phyloP scores from a whole-genome alignment of 2,329 filamentous ascomycete species.

The Laburnicola sp. region DNA sequence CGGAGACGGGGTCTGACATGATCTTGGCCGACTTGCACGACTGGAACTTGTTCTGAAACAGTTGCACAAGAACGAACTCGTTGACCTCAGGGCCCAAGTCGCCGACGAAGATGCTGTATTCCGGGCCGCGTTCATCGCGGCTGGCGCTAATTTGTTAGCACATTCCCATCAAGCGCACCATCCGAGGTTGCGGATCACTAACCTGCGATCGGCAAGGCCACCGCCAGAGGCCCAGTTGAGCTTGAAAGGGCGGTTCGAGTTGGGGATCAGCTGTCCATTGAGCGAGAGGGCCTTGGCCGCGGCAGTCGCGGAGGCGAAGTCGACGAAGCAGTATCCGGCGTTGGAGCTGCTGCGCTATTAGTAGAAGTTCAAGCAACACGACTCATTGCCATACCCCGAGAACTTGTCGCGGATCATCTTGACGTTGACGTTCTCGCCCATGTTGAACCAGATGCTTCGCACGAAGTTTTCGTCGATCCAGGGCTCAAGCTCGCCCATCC shows the following conservation, averaged over 20 bases:
- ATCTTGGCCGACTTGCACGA: slow-evolving; percentile 99
- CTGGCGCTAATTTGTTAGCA: slow-evolving; percentile 34
- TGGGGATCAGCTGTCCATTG: slow-evolving; percentile 87
- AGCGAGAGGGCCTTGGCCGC: slow-evolving; percentile 88
- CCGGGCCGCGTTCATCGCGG: slow-evolving; percentile 92
- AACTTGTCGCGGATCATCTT: slow-evolving; percentile 99
- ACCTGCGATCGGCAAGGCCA: slow-evolving; percentile 91
- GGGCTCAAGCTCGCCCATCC: slow-evolving; percentile 98
- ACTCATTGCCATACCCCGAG: slow-evolving; percentile 71
- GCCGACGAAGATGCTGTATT: slow-evolving; percentile 97
- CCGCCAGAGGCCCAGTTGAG: slow-evolving; percentile 99
- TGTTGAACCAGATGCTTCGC: slow-evolving; percentile 89
- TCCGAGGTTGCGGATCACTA: slow-evolving; percentile 37
- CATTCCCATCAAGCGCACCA: slow-evolving; percentile 6
- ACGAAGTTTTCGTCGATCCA: slow-evolving; percentile 99
- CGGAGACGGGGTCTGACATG: slow-evolving; percentile 98
- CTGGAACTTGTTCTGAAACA: slow-evolving; percentile 94
- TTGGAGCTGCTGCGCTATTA: slow-evolving; percentile 73
- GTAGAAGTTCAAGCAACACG: slow-evolving; percentile 14
- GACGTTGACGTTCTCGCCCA: slow-evolving; percentile 93
- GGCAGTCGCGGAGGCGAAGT: slow-evolving; percentile 80
- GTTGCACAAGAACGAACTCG: slow-evolving; percentile 93
- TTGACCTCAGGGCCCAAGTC: slow-evolving; percentile 98
- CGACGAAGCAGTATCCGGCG: slow-evolving; percentile 98
- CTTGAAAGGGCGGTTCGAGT: slow-evolving; percentile 95